phyloP scores from a whole-genome alignment of 305 asterid species.

The Fraxinus xanthoxyloides region DNA sequence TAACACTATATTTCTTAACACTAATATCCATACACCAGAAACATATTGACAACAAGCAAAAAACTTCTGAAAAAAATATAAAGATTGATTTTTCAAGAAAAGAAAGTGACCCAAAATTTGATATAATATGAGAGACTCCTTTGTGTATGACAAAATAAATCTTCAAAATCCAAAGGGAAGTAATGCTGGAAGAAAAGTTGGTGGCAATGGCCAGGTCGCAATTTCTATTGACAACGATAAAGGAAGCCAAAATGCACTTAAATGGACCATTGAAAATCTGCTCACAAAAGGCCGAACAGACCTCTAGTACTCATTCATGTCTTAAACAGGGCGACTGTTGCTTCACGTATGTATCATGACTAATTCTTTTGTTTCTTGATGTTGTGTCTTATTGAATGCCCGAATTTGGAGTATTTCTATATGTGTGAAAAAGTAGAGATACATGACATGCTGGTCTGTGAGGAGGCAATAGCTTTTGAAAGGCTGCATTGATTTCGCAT shows the following conservation, averaged over 20 bases:
- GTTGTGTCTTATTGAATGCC: background rate
- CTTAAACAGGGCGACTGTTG: background rate
- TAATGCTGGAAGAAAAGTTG: background rate
- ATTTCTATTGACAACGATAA: conserved; percentile 27
- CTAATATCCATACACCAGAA: background rate
- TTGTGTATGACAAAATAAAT: background rate
- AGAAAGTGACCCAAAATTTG: background rate
- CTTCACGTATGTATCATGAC: background rate
- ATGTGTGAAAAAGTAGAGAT: background rate
- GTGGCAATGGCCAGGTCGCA: conserved; percentile 12
- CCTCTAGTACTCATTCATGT: conserved; percentile 24
- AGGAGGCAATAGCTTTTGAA: background rate
- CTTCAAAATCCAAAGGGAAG: conserved; percentile 14
- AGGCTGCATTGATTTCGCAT: background rate
- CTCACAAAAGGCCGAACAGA: conserved; percentile 16
- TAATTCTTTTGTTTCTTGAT: background rate
- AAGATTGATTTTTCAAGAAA: background rate
- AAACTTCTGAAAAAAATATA: background rate
- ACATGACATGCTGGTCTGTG: background rate
- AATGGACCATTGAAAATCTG: conserved; percentile 28
- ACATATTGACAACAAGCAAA: background rate
- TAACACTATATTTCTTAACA: no score
- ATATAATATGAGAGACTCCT: background rate
- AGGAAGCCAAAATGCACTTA: conserved; percentile 28
- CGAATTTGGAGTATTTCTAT: no score